These are phyloP conservation scores for Hymenoscyphus salicellus DNA, from an alignment of 2,329 filamentous ascomycete species.

Conservation along the genomic window DNA sequence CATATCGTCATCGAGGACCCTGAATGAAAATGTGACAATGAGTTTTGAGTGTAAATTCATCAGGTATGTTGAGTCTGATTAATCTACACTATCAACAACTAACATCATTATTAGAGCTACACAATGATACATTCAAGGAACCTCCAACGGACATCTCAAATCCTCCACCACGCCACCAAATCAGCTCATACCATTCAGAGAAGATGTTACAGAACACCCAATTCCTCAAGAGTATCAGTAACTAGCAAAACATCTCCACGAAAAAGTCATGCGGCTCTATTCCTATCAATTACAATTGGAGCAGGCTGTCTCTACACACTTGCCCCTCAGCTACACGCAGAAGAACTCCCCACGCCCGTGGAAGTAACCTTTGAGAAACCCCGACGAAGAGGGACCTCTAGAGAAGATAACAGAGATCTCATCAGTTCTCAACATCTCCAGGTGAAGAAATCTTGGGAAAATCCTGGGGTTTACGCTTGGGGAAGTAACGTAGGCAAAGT, in stretches of 20 bases:
- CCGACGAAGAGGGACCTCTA: constrained; percentile 54
- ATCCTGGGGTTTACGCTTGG: constrained; percentile 91
- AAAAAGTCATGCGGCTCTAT: constrained; percentile 18
- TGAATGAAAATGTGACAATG: constrained; percentile 17
- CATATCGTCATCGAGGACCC: constrained; percentile 22
- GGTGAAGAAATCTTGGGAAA: constrained; percentile 75
- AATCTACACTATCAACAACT: neutral
- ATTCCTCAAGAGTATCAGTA: constrained; percentile 19
- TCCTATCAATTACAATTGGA: constrained; percentile 26
- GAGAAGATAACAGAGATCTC: constrained; percentile 70
- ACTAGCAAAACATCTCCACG: constrained; percentile 14
- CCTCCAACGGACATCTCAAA: constrained; percentile 14
- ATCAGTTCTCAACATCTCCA: constrained; percentile 85
- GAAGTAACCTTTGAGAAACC: constrained; percentile 68
- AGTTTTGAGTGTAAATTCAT: neutral
- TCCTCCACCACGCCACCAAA: constrained; percentile 20
- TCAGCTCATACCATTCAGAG: constrained; percentile 20
- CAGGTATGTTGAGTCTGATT: neutral
- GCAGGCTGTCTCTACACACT: constrained; percentile 29
- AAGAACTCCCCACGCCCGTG: constrained; percentile 38
- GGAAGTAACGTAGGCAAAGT: constrained; percentile 82
- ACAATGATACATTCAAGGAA: constrained; percentile 28
- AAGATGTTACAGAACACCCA: constrained; percentile 21
- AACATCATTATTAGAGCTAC: neutral
- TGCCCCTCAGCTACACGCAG: constrained; percentile 30